Evolutionary conservation across 1,284 basidiomycete species (phyloP), one percentile per base, ranked within the genome.

Genomic region (Austroboletus novae-zelandiae): DNA sequence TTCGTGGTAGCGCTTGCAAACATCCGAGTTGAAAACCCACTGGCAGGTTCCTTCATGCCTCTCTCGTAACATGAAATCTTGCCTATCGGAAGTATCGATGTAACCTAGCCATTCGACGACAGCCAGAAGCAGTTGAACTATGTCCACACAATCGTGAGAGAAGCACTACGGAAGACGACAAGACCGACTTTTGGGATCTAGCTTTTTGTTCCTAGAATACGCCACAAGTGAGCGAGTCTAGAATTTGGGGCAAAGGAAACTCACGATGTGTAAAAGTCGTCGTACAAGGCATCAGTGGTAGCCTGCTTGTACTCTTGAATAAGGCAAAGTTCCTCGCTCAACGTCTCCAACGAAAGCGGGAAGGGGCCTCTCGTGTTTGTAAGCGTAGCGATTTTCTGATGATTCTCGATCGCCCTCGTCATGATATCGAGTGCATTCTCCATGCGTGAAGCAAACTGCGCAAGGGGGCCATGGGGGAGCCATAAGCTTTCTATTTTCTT

Each of bases 31-130:
- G 39, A 64, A 53, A 27, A 64, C 40, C 65, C 61, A 64, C 27
- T 50, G 45, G 29, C 63, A 67, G 4, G 61, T 67, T 40, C 52
- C 62, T 47, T 60, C 45, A 8, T 60, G 57, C 29, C 46, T 54
- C 40, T 64, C 51, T 18, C 65, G 52, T 36, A 57, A 61, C 62
- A 67, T 52, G 39, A 55, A 64, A 39, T 57, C 61, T 47, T 67
- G 54, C 29, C 53, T 53, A 30, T 64, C 61, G 10, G 61, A 51
- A 15, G 52, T 50, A 25, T 67, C 62, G 40, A 64, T 52, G 41
- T 58, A 64, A 27, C 54, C 52, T 32, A 67, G 25, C 62, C 65
- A 67, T 23, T 54, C 48, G 9, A 67, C 42, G 14, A 58, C 55
- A 30, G 57, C 40, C 40, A 57, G 15, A 3, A 56, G 59, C 3